Evolutionary conservation across 1,284 basidiomycete species (phyloP).

Genomic region (Entoloma clypeatum): DNA sequence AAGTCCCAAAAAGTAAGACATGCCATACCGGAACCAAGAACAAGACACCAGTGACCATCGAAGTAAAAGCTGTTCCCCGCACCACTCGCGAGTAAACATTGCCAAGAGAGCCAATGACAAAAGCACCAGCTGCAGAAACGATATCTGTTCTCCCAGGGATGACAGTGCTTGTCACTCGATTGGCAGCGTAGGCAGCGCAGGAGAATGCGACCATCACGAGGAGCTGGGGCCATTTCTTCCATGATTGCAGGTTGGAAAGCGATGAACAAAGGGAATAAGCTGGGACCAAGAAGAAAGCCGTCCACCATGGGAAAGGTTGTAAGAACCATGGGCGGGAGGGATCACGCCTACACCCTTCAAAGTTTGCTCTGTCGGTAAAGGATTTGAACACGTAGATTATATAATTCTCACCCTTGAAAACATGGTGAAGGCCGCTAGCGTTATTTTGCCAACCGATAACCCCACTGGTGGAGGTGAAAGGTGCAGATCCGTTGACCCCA

Average conservation of each 20-base stretch:
- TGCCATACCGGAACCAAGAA: slow-evolving; percentile 75
- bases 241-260: slow-evolving; percentile 73
- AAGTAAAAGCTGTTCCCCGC: slow-evolving; percentile 80
- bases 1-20: not conserved
- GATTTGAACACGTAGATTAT: slow-evolving; percentile 2
- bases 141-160: slow-evolving; percentile 52
- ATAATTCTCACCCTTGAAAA: slow-evolving; percentile 53
- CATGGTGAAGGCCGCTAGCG: slow-evolving; percentile 37
- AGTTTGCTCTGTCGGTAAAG: not conserved
- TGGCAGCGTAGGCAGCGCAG: slow-evolving; percentile 71
- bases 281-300: slow-evolving; percentile 74
- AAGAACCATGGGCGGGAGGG: slow-evolving; percentile 74
- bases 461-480: slow-evolving; percentile 47
- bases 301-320: slow-evolving; percentile 74
- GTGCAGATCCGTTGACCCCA: slow-evolving; percentile 49
- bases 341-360: slow-evolving; percentile 67
- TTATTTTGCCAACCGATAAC: slow-evolving; percentile 64
- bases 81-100: slow-evolving; percentile 78
- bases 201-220: slow-evolving; percentile 78
- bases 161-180: slow-evolving; percentile 49
- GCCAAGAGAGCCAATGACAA: slow-evolving; percentile 77
- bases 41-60: slow-evolving; percentile 85
- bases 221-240: slow-evolving; percentile 60
- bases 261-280: slow-evolving; percentile 75
- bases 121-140: slow-evolving; percentile 75